phyloP scores from a whole-genome alignment of 495 filamentous ascomycete genomes.

The Hypoxylon crocopeplum region DNA sequence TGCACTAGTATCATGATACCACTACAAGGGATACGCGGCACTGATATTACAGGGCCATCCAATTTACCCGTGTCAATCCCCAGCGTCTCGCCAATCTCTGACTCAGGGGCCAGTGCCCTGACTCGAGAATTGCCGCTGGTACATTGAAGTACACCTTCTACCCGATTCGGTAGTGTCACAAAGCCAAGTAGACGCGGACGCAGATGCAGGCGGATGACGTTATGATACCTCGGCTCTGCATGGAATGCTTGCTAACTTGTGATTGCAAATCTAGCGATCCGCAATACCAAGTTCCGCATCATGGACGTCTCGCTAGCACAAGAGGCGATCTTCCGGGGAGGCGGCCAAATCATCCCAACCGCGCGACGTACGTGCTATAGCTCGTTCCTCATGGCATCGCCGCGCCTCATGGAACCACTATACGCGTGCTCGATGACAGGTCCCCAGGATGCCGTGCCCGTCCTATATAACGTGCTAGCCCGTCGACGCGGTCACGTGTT shows the following conservation, averaged over 20 bases:
- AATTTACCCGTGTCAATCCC: conserved; percentile 13
- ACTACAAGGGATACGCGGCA: conserved; percentile 23
- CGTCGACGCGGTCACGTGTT: conserved; percentile 91
- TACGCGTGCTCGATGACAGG: conserved; percentile 93
- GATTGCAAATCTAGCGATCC: conserved; percentile 70
- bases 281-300: conserved; percentile 93
- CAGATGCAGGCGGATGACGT: conserved; percentile 9
- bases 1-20: conserved; percentile 2
- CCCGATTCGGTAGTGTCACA: conserved; percentile 2
- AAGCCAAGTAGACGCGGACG: conserved; percentile 2
- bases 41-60: conserved; percentile 6
- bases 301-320: conserved; percentile 87
- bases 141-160: conserved; percentile 1
- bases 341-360: conserved; percentile 97
- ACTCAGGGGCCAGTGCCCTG: conserved; percentile 4
- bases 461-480: conserved; percentile 90
- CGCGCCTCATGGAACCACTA: conserved; percentile 93
- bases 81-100: conserved; percentile 8
- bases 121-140: conserved; percentile 1
- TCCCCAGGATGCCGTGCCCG: conserved; percentile 85
- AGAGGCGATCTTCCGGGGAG: conserved; percentile 91
- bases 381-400: conserved; percentile 95
- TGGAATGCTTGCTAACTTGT: conserved; percentile 28
- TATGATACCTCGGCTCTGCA: conserved; percentile 3
- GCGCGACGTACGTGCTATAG: conserved; percentile 89